These are phyloP conservation scores for Saccharomycopsis guyanensis DNA, from an alignment of 805 yeast genomes.

Conservation along the genomic window DNA sequence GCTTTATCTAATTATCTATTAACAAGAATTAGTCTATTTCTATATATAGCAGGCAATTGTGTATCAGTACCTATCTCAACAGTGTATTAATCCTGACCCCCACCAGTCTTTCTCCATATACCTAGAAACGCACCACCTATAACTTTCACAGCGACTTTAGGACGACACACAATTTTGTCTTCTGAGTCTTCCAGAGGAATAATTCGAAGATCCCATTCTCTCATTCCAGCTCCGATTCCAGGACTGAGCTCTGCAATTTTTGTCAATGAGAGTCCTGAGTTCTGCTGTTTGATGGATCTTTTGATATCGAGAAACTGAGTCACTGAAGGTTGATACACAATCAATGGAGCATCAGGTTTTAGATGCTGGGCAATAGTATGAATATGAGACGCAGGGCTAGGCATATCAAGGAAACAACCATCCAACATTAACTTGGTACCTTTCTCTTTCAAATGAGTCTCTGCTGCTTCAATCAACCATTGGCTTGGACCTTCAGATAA, in stretches of 20 bases:
- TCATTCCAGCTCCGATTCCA: constrained; percentile 44
- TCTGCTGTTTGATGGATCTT: constrained; percentile 24
- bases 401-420: constrained; percentile 43
- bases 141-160: constrained; percentile 39
- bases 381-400: constrained; percentile 34
- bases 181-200: not conserved
- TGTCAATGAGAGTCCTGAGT: constrained; percentile 27
- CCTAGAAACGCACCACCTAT: constrained; percentile 48
- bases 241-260: constrained; percentile 36
- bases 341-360: constrained; percentile 35
- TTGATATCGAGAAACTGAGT: constrained; percentile 39
- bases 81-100: too few species aligned
- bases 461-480: constrained; percentile 29
- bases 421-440: constrained; percentile 28
- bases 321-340: constrained; percentile 42
- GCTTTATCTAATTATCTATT: too few species aligned
- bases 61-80: too few species aligned
- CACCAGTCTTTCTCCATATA: constrained; percentile 31
- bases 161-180: constrained; percentile 39
- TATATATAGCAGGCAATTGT: too few species aligned
- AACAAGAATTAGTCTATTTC: too few species aligned
- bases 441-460: constrained; percentile 8
- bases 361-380: constrained; percentile 28
- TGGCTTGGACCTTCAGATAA: constrained; percentile 33
- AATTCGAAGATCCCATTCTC: constrained; percentile 43